phyloP scores from a whole-genome alignment of 352 stramenopile genomes.

The Phytophthora fragariaefolia region DNA sequence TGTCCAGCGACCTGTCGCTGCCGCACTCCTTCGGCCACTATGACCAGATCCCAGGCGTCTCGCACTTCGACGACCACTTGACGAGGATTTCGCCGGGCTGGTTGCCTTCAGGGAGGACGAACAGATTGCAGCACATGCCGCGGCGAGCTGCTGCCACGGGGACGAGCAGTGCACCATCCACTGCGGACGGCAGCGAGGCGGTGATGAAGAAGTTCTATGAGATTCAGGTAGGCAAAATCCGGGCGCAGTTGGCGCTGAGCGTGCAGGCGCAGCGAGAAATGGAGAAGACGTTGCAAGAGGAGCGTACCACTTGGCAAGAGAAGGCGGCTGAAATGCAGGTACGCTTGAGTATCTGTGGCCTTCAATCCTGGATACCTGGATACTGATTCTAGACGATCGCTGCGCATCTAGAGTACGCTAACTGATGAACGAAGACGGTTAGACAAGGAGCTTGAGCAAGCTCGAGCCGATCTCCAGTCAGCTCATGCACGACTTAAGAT shows the following conservation, averaged over 20 bases:
- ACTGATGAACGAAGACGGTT: constrained; percentile 20
- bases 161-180: background rate
- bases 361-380: no score
- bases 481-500: constrained; percentile 53
- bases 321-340: constrained; percentile 40
- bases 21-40: constrained; percentile 76
- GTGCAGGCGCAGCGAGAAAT: constrained; percentile 55
- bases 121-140: constrained; percentile 23
- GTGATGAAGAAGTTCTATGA: constrained; percentile 87
- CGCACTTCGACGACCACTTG: constrained; percentile 73
- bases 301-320: constrained; percentile 42
- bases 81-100: constrained; percentile 2
- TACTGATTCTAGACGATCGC: background rate
- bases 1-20: constrained; percentile 77
- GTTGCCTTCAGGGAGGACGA: constrained; percentile 12
- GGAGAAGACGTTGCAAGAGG: constrained; percentile 55
- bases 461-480: constrained; percentile 30
- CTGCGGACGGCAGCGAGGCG: constrained; percentile 22
- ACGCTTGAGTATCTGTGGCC: background rate
- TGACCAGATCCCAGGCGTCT: constrained; percentile 44
- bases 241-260: constrained; percentile 56
- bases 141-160: constrained; percentile 1
- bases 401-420: constrained; percentile 13
- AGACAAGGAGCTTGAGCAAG: constrained; percentile 35
- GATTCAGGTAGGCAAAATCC: constrained; percentile 80